Conservation (phyloP, 306 rosid species). For the Lathyrus tuberosus region DNA sequence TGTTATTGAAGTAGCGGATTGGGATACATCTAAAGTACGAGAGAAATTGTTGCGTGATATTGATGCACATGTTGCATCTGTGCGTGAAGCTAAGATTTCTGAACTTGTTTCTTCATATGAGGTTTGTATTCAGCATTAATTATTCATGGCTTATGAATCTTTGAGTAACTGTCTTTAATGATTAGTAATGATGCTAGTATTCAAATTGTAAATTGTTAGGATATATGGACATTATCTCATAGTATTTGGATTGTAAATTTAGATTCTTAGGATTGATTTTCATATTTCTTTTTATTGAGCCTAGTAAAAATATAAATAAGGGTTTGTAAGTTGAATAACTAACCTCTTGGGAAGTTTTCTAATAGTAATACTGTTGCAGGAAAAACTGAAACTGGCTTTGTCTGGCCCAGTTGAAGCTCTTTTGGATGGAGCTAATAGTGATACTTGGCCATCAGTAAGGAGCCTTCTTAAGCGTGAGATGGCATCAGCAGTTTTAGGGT, state of each 20-base stretch:
- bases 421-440: constrained; percentile 83
- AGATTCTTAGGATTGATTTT: constrained; percentile 12
- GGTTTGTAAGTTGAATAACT: constrained; percentile 22
- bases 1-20: constrained; percentile 69
- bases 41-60: constrained; percentile 92
- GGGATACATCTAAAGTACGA: constrained; percentile 84
- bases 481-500: constrained; percentile 68
- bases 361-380: constrained; percentile 59
- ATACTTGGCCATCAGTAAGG: constrained; percentile 90
- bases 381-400: constrained; percentile 72
- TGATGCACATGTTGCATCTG: constrained; percentile 70
- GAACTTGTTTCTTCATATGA: constrained; percentile 70
- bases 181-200: constrained; percentile 15
- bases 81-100: constrained; percentile 75
- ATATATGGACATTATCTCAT: not conserved
- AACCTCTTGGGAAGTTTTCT: constrained; percentile 39
- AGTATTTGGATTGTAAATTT: not conserved
- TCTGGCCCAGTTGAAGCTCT: constrained; percentile 87
- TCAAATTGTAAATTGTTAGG: not conserved
- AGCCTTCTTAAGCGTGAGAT: constrained; percentile 78
- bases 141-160: constrained; percentile 31
- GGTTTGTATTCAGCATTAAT: constrained; percentile 50
- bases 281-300: not conserved
- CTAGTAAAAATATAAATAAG: constrained; percentile 1
- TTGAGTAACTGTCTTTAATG: constrained; percentile 27